Evolutionary conservation across 495 filamentous ascomycete genomes (phyloP).

Genomic region (Neurospora sp.): DNA sequence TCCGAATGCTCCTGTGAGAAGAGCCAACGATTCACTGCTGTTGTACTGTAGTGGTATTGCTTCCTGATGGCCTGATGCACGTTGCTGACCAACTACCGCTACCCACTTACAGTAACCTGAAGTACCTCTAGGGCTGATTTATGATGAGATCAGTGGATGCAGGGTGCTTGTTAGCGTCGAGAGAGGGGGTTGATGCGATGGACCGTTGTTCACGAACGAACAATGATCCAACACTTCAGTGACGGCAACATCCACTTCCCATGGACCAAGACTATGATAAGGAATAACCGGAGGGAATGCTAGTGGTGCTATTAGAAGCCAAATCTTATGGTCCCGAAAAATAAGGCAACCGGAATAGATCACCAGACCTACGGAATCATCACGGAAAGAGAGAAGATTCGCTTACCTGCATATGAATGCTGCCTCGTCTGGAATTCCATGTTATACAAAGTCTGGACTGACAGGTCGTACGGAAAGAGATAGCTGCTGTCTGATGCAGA

Average conservation of each 20-base stretch:
- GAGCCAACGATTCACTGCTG: not conserved
- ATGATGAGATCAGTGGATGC: not conserved
- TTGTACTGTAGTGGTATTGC: no score
- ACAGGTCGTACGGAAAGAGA: not conserved
- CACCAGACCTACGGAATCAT: not conserved
- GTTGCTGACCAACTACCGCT: not conserved
- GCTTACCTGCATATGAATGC: not conserved
- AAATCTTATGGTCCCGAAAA: not conserved
- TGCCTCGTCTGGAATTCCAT: not conserved
- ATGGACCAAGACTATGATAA: no score
- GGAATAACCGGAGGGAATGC: no score
- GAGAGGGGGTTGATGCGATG: not conserved
- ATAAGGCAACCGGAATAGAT: not conserved
- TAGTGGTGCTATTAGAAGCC: no score
- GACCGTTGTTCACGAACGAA: no score
- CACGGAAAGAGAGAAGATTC: not conserved
- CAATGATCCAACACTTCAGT: no score
- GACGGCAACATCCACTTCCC: no score
- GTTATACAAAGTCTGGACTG: not conserved
- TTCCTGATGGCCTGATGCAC: not conserved
- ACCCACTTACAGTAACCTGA: not conserved
- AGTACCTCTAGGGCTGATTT: not conserved
- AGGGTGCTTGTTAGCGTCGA: not conserved
- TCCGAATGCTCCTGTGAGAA: not conserved
- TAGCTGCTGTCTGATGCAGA: not conserved